Evolutionary conservation across 306 rosid genomes (phyloP), one percentile per base, ranked within the genome.

Genomic region (Pueraria montana): DNA sequence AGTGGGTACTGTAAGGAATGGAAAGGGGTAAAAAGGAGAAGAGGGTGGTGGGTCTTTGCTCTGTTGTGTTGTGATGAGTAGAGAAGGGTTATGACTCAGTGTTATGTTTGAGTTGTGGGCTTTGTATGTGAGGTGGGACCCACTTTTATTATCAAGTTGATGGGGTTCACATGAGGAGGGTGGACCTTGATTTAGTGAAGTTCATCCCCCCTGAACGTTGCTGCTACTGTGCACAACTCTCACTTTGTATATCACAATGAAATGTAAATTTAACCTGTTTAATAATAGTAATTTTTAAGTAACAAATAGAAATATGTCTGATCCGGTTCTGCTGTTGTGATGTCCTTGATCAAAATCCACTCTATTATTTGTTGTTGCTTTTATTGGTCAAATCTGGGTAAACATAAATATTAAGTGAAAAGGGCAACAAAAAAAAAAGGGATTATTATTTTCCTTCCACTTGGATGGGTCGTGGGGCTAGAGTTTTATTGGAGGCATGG

Each of bases 181-280:
- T 89, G 94, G 96, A 91, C 91, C 94, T 84, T 80, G 85, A 85
- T 80, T 87, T 68, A 36, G 74, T 76, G 71, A 86, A 83, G 92
- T 96, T 88, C 98, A 96, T 96, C 98, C 98, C 98, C 99, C 97
- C 96, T 89, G 97, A 83, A 80, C 86, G 82, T 75, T 89, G 89
- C 88, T 87, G 90, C 79, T 79, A 42, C 75, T 62, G 76, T 64
- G 55, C 81, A 16, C 59, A 36, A 64, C 67, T 81, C 76, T 50
- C 14, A 7, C 65, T 23, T 21, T 58, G 0, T 23, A 58, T 58
- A 58, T 58, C 30, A 43, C 70, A 48, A 34, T 38, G 1, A 38
- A 38, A 38, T 38, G 40, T 8, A 8, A 1, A 38, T 38, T 38
- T 38, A 8, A 38, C 43, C 9, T 6, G 43, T 38, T 38, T 38